phyloP scores from a whole-genome alignment of 495 filamentous ascomycete genomes.

The Penicillium arizonense region DNA sequence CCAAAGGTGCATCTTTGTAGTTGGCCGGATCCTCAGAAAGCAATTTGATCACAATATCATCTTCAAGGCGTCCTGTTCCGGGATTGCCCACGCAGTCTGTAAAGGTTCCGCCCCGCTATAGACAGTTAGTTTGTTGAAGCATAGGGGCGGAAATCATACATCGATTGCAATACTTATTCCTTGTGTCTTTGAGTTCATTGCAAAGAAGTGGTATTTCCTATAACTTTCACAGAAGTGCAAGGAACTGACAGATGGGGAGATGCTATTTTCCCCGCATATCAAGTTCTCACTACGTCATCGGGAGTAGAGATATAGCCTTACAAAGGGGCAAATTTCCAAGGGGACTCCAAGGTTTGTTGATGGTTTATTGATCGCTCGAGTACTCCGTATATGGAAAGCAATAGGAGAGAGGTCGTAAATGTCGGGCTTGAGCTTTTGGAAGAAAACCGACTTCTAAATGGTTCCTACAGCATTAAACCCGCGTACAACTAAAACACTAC shows the following conservation, averaged over 20 bases:
- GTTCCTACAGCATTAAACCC: neutral
- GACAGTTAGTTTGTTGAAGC: neutral
- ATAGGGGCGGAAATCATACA: conserved; percentile 7
- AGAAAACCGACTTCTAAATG: neutral
- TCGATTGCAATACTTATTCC: conserved; percentile 29
- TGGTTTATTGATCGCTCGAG: no score
- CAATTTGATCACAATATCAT: conserved; percentile 70
- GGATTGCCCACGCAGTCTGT: conserved; percentile 29
- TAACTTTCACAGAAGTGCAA: neutral
- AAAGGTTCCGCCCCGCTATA: conserved; percentile 26
- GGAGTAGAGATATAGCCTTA: neutral
- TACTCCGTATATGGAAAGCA: no score
- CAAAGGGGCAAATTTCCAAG: no score
- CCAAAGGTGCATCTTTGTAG: conserved; percentile 77
- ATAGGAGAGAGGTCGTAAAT: no score
- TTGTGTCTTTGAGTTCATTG: neutral
- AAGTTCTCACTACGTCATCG: neutral
- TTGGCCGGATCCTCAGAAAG: conserved; percentile 79
- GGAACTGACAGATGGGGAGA: neutral
- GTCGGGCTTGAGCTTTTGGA: no score
- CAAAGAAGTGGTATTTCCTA: neutral
- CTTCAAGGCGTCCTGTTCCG: conserved; percentile 22
- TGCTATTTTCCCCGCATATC: neutral
- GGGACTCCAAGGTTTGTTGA: neutral
- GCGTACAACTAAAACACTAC: conserved; percentile 14